Conservation (phyloP, 1,284 basidiomycete species). For the Pascua guehoae region DNA sequence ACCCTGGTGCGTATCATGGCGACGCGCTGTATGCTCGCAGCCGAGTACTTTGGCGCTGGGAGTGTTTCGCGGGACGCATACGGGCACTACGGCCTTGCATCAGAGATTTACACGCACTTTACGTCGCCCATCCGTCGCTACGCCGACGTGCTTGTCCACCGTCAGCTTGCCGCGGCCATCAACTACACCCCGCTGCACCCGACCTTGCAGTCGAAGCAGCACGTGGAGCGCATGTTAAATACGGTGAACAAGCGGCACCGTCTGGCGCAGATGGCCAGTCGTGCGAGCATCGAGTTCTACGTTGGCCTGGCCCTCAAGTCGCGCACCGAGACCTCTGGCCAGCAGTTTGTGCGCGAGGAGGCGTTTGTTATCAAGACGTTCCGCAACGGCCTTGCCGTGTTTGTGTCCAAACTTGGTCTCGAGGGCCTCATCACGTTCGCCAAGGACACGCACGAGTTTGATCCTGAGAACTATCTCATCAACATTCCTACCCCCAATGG, state of each 20-base stretch:
- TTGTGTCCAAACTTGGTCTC: constrained; percentile 85
- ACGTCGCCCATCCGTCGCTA: constrained; percentile 90
- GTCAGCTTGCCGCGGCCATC: constrained; percentile 89
- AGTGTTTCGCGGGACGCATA: constrained; percentile 89
- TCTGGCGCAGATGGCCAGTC: constrained; percentile 93
- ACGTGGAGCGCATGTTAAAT: constrained; percentile 82
- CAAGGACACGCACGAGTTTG: constrained; percentile 73
- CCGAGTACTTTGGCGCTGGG: constrained; percentile 97
- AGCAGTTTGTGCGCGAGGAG: constrained; percentile 58
- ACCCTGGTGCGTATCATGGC: constrained; percentile 99
- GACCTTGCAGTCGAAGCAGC: constrained; percentile 78
- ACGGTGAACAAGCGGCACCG: constrained; percentile 88
- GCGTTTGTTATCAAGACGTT: constrained; percentile 95
- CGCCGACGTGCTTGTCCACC: constrained; percentile 92
- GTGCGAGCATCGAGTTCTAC: constrained; percentile 96
- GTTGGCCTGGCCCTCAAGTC: constrained; percentile 86
- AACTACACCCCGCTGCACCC: constrained; percentile 78
- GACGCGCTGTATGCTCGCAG: constrained; percentile 95
- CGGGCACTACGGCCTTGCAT: constrained; percentile 94
- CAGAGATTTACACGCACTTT: constrained; percentile 96
- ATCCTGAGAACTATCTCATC: constrained; percentile 85
- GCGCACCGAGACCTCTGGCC: constrained; percentile 54
- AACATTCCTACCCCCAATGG: constrained; percentile 58
- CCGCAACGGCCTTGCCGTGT: constrained; percentile 91
- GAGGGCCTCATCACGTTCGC: constrained; percentile 93